phyloP scores from a whole-genome alignment of 116 monocot genomes.

The Iris pallida region DNA sequence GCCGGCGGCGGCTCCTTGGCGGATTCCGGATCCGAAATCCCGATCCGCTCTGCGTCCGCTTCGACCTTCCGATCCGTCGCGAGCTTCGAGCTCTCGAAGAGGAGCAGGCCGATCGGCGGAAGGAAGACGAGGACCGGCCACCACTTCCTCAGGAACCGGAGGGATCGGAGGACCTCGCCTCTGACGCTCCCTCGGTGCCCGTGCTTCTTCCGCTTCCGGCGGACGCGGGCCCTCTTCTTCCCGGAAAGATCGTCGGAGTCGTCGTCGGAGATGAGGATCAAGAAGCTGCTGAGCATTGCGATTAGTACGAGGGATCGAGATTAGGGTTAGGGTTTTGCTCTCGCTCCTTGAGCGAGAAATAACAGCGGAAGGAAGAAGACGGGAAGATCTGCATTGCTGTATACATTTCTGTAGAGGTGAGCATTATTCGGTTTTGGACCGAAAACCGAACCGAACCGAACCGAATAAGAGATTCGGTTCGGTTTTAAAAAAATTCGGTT shows the following conservation, averaged over 20 bases:
- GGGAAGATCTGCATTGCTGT: too few species aligned
- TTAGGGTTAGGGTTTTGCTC: too few species aligned
- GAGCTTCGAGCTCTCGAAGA: conserved; percentile 44
- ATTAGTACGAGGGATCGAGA: too few species aligned
- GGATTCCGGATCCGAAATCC: conserved; percentile 4
- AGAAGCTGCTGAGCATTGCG: conserved; percentile 29
- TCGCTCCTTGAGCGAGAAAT: too few species aligned
- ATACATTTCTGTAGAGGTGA: too few species aligned
- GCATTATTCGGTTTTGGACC: too few species aligned
- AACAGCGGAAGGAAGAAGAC: too few species aligned
- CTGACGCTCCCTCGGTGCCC: not conserved
- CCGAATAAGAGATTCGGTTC: too few species aligned
- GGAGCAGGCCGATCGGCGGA: conserved; percentile 50
- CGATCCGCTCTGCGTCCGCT: not conserved
- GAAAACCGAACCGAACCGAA: too few species aligned
- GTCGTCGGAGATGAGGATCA: conserved; percentile 79
- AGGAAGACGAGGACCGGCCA: conserved; percentile 56
- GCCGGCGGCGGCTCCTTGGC: conserved; percentile 8
- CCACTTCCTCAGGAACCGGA: conserved; percentile 40
- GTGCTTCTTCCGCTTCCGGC: conserved; percentile 39
- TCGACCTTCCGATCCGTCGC: conserved; percentile 6
- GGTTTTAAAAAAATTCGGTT: too few species aligned
- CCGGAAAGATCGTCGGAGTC: conserved; percentile 46
- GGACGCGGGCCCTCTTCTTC: conserved; percentile 29
- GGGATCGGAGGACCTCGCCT: conserved; percentile 21